phyloP scores from a whole-genome alignment of 495 filamentous ascomycete genomes.

The Trichodelitschia bisporula region DNA sequence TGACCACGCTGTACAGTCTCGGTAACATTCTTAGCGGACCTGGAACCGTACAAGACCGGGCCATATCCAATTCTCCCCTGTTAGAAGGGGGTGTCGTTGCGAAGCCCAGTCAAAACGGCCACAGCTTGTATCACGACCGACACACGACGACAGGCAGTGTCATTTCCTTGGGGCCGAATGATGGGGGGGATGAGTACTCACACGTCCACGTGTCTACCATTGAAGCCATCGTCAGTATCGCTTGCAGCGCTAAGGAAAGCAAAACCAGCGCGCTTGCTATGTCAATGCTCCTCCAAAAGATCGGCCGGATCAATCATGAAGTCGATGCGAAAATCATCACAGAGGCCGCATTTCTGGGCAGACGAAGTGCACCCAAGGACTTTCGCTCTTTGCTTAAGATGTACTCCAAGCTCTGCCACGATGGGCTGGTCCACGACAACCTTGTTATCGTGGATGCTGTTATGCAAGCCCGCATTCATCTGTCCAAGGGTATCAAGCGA shows the following conservation, averaged over 20 bases:
- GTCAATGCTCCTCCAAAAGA: slow-evolving; percentile 84
- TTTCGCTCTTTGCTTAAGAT: slow-evolving; percentile 68
- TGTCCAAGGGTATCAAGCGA: slow-evolving; percentile 40
- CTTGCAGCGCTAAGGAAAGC: slow-evolving; percentile 53
- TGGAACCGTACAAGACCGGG: slow-evolving; percentile 20
- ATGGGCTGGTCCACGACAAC: slow-evolving; percentile 43
- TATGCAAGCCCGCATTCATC: slow-evolving; percentile 39
- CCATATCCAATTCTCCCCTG: slow-evolving; percentile 8
- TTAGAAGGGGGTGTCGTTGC: slow-evolving; percentile 4
- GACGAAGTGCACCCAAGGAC: slow-evolving; percentile 47
- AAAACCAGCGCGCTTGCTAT: slow-evolving; percentile 89
- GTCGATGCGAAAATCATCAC: slow-evolving; percentile 67
- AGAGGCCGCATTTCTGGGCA: slow-evolving; percentile 53
- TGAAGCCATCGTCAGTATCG: slow-evolving; percentile 72
- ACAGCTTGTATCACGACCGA: slow-evolving; percentile 13
- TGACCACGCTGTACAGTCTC: slow-evolving; percentile 81
- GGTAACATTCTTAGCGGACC: slow-evolving; percentile 77
- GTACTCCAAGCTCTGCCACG: slow-evolving; percentile 45
- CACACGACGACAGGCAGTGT: slow-evolving; percentile 36
- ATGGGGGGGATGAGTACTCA: slow-evolving; percentile 50
- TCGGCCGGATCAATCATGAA: slow-evolving; percentile 49
- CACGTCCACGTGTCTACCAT: slow-evolving; percentile 56
- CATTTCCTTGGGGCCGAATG: slow-evolving; percentile 43
- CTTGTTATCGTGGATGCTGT: slow-evolving; percentile 34
- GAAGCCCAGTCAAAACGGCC: slow-evolving; percentile 16